Base-by-base conservation (phyloP, 176 grass and related monocot species). In the Stipa capillata region DNA sequence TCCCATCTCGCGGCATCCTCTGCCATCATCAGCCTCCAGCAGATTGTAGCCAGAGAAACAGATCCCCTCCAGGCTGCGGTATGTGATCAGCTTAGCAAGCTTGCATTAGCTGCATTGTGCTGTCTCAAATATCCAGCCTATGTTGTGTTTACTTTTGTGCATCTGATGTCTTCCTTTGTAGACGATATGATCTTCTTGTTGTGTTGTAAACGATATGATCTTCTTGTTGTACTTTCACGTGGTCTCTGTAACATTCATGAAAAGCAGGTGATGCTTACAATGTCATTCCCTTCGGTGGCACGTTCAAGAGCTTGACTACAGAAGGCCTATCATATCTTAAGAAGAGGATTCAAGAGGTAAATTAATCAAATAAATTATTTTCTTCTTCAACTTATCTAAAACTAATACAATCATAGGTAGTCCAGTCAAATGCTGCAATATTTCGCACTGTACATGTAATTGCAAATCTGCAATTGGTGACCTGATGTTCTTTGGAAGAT, bases 241-340 rank as follows among this genome's bases (percentile, higher is more conserved):
- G 18, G 82, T 96, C 4, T 92, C 93, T 0, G 53, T 96, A 6
- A 84, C 81, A 2, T 90, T 88, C 28, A 62, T 96, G 37, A 88
- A 86, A 63, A 90, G 69, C n/a, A 62, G 90, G 93, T 44, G 85
- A 84, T 73, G 87, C 87, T 33, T 69, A 74, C 82, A 92, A 90
- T 86, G 90, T 96, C 43, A 96, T 92, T 69, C 93, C 84, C 23
- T 91, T 95, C 20, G 87, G 92, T 18, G 92, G 92, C 18, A 95
- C 92, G 4, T 85, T 87, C 31, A 89, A 89, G 56, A 91, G 86
- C 39, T 63, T 89, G 45, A 89, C 84, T 71, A 85, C 60, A 34
- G 89, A 91, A 76, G 89, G 92, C 55, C 73, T 89, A 21, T 80
- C 47, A 11, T 82, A 85, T 50, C 86, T 95, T 39, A 62, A 55